Conservation (phyloP, 1,284 basidiomycete species). For the Mycosarcoma maydis region DNA sequence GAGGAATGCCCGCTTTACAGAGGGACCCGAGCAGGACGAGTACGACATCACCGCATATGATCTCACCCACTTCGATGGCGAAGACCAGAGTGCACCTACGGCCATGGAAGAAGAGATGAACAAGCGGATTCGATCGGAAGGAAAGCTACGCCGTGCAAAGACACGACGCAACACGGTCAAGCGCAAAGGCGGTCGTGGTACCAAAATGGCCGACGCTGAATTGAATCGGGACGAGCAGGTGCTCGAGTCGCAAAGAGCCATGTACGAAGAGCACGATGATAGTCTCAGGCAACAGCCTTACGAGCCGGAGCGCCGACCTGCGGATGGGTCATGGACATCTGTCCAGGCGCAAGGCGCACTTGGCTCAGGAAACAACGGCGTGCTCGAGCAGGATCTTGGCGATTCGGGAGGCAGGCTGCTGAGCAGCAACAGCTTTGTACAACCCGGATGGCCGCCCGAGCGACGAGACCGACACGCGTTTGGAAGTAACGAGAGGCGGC, state of each 20-base stretch:
- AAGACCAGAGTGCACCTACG: conserved; percentile 73
- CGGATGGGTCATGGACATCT: conserved; percentile 13
- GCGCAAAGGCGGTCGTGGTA: conserved; percentile 38
- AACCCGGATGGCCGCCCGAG: conserved; percentile 10
- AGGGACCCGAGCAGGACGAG: conserved; percentile 69
- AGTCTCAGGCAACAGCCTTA: conserved; percentile 11
- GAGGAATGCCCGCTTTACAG: conserved; percentile 52
- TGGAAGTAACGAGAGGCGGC: neutral
- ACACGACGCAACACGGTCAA: conserved; percentile 59
- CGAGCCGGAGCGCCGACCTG: conserved; percentile 13
- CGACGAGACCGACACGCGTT: neutral
- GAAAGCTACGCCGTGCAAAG: conserved; percentile 74
- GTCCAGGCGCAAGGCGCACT: neutral
- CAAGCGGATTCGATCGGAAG: conserved; percentile 75
- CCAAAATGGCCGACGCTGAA: conserved; percentile 16
- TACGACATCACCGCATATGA: conserved; percentile 74
- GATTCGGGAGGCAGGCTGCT: conserved; percentile 11
- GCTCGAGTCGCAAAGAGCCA: conserved; percentile 42
- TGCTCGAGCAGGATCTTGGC: conserved; percentile 21
- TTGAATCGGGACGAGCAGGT: conserved; percentile 32
- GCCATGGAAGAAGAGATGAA: conserved; percentile 76
- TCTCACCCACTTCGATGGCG: conserved; percentile 81
- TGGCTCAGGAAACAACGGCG: conserved; percentile 1
- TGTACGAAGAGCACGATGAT: conserved; percentile 38
- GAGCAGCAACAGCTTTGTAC: conserved; percentile 3